Percentiles rank a stretch among this genome's conserved stretches.
phyloP scores from a whole-genome alignment of 352 stramenopile genomes.

The Phytophthora multivora region DNA sequence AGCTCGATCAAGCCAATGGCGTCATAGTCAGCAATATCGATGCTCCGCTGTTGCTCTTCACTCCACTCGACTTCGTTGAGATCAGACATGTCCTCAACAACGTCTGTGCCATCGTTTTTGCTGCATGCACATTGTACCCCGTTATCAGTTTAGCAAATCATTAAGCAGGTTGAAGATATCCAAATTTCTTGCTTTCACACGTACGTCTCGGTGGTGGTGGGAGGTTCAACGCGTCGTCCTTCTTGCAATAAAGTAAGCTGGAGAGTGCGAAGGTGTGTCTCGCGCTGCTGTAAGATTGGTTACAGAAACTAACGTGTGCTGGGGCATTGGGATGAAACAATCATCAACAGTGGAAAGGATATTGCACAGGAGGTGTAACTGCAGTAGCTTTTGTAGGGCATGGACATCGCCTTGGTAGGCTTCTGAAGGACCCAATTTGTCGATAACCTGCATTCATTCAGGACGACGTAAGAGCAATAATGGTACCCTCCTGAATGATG shows the following conservation, averaged over 20 bases:
- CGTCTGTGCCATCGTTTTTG: constrained; percentile 13
- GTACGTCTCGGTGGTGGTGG: constrained; percentile 9
- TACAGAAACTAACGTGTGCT: constrained; percentile 10
- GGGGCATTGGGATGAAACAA: background rate
- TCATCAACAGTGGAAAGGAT: constrained; percentile 42
- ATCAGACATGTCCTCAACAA: constrained; percentile 1
- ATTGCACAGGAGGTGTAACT: constrained; percentile 71
- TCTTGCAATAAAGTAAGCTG: constrained; percentile 59
- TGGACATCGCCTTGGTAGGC: constrained; percentile 43
- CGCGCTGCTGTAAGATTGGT: constrained; percentile 49
- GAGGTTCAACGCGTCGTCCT: constrained; percentile 9
- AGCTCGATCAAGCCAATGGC: constrained; percentile 37
- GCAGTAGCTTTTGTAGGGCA: constrained; percentile 49
- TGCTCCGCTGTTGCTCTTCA: constrained; percentile 21
- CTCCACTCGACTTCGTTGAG: constrained; percentile 16
- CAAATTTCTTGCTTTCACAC: background rate
- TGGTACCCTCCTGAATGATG: background rate
- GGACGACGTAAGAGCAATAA: background rate
- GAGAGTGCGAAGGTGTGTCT: constrained; percentile 61
- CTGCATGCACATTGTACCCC: background rate
- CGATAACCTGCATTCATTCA: constrained; percentile 29
- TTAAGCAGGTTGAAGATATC: constrained; percentile 5
- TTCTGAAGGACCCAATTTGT: constrained; percentile 33
- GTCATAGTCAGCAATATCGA: constrained; percentile 31
- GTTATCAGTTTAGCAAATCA: background rate